A percentile compares a stretch with the other conserved stretches of the same genome.
phyloP scores from a whole-genome alignment of 257 asterid genomes.

The Rauvolfia tetraphylla region DNA sequence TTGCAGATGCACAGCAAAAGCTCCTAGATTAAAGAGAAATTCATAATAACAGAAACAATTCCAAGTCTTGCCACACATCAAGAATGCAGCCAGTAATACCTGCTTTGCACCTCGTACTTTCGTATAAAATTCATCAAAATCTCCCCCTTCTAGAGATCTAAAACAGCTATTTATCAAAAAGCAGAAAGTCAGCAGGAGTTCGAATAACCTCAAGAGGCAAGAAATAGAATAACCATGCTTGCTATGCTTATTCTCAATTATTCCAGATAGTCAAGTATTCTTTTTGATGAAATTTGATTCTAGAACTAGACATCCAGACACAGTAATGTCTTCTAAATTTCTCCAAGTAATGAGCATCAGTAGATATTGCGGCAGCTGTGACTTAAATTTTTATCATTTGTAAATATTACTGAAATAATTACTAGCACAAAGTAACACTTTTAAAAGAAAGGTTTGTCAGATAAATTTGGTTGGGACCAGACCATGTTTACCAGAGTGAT shows the following conservation, averaged over 20 bases:
- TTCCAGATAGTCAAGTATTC: not conserved
- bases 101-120: slow-evolving; percentile 70
- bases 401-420: not conserved
- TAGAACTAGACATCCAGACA: not conserved
- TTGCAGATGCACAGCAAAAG: slow-evolving; percentile 81
- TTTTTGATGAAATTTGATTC: not conserved
- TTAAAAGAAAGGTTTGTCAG: not conserved
- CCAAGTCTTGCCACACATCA: not conserved
- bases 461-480: not conserved
- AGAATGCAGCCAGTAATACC: slow-evolving; percentile 35
- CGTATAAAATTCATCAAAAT: slow-evolving; percentile 56
- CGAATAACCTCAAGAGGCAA: not conserved
- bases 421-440: not conserved
- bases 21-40: slow-evolving; percentile 47
- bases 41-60: not conserved
- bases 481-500: not conserved
- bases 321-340: not conserved
- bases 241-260: not conserved
- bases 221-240: not conserved
- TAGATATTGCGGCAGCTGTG: not conserved
- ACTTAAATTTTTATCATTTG: not conserved
- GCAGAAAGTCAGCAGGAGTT: slow-evolving; percentile 4
- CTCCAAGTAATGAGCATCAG: not conserved
- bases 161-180: slow-evolving; percentile 64
- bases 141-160: slow-evolving; percentile 82